Conservation (phyloP, 129 eudicot genomes). For the Saussurea involucrata region DNA sequence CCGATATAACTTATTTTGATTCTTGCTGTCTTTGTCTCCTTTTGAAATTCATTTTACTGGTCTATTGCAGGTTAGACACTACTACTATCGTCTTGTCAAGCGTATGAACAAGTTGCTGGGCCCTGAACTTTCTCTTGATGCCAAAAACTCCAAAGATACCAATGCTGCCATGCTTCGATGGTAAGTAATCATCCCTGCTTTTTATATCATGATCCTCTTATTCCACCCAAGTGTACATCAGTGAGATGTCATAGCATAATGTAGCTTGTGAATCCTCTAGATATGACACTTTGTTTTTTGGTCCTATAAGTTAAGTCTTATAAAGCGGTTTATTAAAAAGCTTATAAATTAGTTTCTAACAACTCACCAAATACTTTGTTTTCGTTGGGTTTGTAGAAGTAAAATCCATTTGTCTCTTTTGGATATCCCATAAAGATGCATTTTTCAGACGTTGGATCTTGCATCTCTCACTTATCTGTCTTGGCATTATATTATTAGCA, state of each 20-base stretch:
- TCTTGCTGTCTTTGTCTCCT: not conserved
- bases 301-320: too few species aligned
- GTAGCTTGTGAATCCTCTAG: not conserved
- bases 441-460: too few species aligned
- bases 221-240: not conserved
- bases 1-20: not conserved
- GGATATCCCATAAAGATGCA: too few species aligned
- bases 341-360: too few species aligned
- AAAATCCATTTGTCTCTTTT: too few species aligned
- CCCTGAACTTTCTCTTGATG: constrained; percentile 84
- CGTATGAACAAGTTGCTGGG: constrained; percentile 96
- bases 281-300: too few species aligned
- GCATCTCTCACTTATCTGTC: not conserved
- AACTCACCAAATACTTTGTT: too few species aligned
- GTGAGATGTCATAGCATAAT: not conserved
- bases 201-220: not conserved
- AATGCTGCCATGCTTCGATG: constrained; percentile 97
- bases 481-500: not conserved
- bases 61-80: constrained; percentile 70
- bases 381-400: too few species aligned
- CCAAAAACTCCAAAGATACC: constrained; percentile 86
- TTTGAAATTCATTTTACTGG: not conserved
- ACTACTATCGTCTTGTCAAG: constrained; percentile 91
- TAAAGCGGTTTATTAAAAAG: too few species aligned
- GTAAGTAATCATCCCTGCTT: constrained; percentile 32